These are phyloP conservation scores for Apiotrichum laibachii DNA, from an alignment of 1,284 basidiomycete species.

Conservation along the genomic window DNA sequence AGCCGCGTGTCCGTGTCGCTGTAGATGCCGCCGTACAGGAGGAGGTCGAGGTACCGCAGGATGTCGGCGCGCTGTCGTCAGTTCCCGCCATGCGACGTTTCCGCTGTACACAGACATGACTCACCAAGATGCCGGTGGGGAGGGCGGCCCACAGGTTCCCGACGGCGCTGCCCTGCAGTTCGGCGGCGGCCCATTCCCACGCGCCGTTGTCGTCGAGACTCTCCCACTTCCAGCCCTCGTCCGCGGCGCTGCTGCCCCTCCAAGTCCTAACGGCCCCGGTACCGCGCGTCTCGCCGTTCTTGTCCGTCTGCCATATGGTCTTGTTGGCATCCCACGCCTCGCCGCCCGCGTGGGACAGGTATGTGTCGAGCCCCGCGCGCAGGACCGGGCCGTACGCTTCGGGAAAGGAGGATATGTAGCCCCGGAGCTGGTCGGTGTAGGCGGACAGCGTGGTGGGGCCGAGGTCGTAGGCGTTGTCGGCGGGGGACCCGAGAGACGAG, in stretches of 20 bases:
- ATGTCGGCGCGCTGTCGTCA: conserved; percentile 37
- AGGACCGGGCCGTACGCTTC: conserved; percentile 9
- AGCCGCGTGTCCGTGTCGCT: conserved; percentile 49
- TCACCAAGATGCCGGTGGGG: conserved; percentile 46
- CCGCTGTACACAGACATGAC: conserved; percentile 9
- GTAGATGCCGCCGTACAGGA: conserved; percentile 51
- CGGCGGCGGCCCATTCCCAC: not conserved
- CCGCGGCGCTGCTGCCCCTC: conserved; percentile 28
- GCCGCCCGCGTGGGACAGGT: conserved; percentile 6
- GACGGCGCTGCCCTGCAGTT: not conserved
- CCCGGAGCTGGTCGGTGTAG: conserved; percentile 26
- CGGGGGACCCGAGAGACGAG: conserved; percentile 33
- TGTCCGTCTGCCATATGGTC: conserved; percentile 50
- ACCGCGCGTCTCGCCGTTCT: conserved; percentile 21
- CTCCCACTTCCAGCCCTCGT: conserved; percentile 45
- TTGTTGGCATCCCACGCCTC: conserved; percentile 19
- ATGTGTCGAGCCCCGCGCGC: conserved; percentile 20
- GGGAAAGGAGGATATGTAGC: conserved; percentile 34
- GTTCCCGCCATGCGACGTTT: not conserved
- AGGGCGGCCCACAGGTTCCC: conserved; percentile 41
- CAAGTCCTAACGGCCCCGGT: conserved; percentile 32
- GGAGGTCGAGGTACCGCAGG: conserved; percentile 48
- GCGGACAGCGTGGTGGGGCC: conserved; percentile 22
- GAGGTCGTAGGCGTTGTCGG: conserved; percentile 37
- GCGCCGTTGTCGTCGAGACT: conserved; percentile 35